Evolutionary conservation across 2,329 filamentous ascomycete species (phyloP).

Genomic region (Cercospora citrullina): DNA sequence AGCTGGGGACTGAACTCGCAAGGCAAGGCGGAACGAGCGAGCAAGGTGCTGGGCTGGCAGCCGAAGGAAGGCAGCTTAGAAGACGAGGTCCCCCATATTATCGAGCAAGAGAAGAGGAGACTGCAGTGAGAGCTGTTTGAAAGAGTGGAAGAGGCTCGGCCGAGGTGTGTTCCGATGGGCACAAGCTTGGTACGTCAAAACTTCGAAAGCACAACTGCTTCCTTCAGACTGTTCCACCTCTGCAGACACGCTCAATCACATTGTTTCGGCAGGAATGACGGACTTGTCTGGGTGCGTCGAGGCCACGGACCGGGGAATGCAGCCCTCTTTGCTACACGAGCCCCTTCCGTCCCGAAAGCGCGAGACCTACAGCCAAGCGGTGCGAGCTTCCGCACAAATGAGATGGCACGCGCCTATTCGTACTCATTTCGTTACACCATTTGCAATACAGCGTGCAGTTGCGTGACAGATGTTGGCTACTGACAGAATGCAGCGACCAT

Average conservation of each 20-base stretch:
- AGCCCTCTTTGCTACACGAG: conserved; percentile 6
- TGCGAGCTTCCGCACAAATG: background rate
- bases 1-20: conserved; percentile 64
- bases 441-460: background rate
- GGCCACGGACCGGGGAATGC: conserved; percentile 1
- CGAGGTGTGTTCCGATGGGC: background rate
- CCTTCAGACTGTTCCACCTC: background rate
- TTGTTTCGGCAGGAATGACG: conserved; percentile 11
- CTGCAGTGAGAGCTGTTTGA: conserved; percentile 16
- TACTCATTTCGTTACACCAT: background rate
- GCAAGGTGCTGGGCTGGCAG: conserved; percentile 62
- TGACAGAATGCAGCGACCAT: background rate
- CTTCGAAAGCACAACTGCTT: background rate
- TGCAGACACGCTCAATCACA: background rate
- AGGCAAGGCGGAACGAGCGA: conserved; percentile 56
- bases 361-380: conserved; percentile 1
- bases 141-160: background rate
- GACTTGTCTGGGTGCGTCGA: background rate
- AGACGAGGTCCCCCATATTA: conserved; percentile 35
- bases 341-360: conserved; percentile 8
- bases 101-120: conserved; percentile 35
- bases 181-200: background rate
- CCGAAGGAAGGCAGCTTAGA: conserved; percentile 44
- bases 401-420: conserved; percentile 1
- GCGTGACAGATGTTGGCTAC: background rate